phyloP scores from a whole-genome alignment of 2,329 filamentous ascomycete genomes.

The Metarhizium guizhouense region DNA sequence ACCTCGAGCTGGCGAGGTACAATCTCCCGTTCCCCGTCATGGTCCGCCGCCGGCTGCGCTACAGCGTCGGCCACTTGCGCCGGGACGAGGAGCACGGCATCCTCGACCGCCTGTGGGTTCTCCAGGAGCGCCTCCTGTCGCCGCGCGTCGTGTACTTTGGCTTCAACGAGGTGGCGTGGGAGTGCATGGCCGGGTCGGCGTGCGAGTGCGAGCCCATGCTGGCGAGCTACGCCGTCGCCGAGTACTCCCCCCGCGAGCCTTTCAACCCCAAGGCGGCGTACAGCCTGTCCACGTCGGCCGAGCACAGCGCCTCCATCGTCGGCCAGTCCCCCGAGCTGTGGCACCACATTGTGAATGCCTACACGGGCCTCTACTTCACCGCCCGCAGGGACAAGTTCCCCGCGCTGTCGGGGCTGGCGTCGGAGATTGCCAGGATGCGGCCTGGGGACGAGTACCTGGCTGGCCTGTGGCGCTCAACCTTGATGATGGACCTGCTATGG shows the following conservation, averaged over 20 bases:
- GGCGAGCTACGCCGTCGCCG: background rate
- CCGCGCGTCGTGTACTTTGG: background rate
- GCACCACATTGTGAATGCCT: slow-evolving; percentile 2
- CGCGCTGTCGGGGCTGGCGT: background rate
- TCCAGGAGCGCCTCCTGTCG: background rate
- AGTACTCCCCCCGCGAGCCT: background rate
- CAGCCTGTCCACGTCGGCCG: background rate
- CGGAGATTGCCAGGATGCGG: background rate
- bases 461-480: background rate
- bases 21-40: background rate
- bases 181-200: background rate
- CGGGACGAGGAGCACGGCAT: background rate
- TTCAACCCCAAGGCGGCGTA: background rate
- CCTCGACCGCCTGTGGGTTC: background rate
- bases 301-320: background rate
- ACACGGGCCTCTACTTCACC: background rate
- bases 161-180: background rate
- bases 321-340: background rate
- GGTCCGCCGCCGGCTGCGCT: background rate
- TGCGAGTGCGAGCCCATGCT: background rate
- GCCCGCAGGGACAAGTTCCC: background rate
- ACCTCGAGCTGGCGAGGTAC: background rate
- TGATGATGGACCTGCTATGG: background rate
- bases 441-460: background rate
- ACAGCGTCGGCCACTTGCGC: background rate